phyloP scores from a whole-genome alignment of 768 basidiomycete genomes.

The Kwoniella pini region DNA sequence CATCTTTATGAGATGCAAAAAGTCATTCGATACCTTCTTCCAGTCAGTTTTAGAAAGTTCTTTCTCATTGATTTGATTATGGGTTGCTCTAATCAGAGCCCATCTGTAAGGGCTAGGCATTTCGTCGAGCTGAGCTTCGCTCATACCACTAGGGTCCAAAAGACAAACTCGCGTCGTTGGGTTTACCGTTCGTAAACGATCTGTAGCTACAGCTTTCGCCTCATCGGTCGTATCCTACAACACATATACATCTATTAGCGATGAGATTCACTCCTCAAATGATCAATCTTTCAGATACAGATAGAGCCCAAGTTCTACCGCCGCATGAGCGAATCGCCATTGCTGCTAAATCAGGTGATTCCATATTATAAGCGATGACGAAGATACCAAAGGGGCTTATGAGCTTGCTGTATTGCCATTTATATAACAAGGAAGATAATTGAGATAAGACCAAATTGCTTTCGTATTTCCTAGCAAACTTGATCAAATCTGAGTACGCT shows the following conservation, averaged over 20 bases:
- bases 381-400: not conserved
- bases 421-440: not conserved
- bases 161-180: no score
- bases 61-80: no score
- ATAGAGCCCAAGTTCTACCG: not conserved
- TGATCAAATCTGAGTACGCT: not conserved
- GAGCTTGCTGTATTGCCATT: not conserved
- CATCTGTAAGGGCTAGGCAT: conserved; percentile 3
- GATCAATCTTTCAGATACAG: not conserved
- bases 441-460: not conserved
- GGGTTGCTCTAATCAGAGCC: not conserved
- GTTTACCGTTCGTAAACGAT: no score
- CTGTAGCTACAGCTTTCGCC: no score
- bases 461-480: not conserved
- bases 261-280: no score
- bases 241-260: no score
- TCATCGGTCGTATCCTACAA: no score
- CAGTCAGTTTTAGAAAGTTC: no score
- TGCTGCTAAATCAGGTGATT: not conserved
- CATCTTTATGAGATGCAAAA: no score
- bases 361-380: not conserved
- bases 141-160: no score
- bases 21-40: no score
- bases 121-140: not conserved
- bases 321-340: not conserved